Conservation (phyloP, 1,284 basidiomycete species). For the Hymenochaete sp. region DNA sequence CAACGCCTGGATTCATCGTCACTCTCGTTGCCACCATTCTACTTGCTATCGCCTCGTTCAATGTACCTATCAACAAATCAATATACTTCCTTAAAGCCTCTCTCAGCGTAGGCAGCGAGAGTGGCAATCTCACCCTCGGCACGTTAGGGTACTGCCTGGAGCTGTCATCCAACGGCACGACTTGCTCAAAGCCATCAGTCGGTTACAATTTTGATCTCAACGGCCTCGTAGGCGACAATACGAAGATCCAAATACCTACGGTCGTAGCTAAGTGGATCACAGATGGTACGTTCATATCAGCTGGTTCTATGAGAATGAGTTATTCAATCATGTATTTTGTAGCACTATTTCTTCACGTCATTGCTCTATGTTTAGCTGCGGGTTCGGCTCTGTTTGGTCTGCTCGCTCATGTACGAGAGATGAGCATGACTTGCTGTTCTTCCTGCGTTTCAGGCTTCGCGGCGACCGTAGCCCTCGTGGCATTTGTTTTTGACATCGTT, state of each 20-base stretch:
- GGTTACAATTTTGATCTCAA: constrained; percentile 86
- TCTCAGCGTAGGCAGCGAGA: constrained; percentile 39
- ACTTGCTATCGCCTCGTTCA: constrained; percentile 78
- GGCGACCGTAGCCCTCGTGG: constrained; percentile 62
- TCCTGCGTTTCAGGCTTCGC: constrained; percentile 74
- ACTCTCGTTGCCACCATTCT: constrained; percentile 67
- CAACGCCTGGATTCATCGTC: constrained; percentile 77
- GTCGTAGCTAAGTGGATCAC: constrained; percentile 85
- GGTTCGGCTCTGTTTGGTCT: constrained; percentile 69
- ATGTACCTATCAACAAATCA: constrained; percentile 76
- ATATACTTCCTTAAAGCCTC: constrained; percentile 78
- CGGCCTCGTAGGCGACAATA: constrained; percentile 3
- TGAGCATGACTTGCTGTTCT: constrained; percentile 79
- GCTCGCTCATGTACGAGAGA: constrained; percentile 76
- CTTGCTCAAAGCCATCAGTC: constrained; percentile 67
- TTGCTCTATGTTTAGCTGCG: constrained; percentile 67
- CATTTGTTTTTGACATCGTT: constrained; percentile 80
- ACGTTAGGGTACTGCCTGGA: constrained; percentile 78
- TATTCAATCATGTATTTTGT: too few species aligned
- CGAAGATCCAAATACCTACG: constrained; percentile 51
- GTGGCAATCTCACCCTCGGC: constrained; percentile 69
- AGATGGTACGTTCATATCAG: too few species aligned
- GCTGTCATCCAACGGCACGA: constrained; percentile 39
- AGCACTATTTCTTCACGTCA: constrained; percentile 81
- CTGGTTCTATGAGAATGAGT: too few species aligned